These are phyloP conservation scores for Fonsecaea pedrosoi DNA, from an alignment of 2,329 filamentous ascomycete genomes.

Conservation along the genomic window DNA sequence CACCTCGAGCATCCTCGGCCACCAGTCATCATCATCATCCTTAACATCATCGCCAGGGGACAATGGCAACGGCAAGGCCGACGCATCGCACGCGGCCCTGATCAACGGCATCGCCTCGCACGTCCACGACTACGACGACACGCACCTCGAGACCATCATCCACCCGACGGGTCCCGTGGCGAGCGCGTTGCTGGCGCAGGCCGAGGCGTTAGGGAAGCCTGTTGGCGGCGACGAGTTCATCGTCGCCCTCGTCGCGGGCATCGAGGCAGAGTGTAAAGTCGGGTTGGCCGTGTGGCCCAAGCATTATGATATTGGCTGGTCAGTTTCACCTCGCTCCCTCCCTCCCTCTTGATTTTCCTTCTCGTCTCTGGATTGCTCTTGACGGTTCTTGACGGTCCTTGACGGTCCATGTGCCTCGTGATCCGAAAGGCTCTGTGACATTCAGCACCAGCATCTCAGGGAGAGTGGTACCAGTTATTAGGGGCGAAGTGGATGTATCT, in stretches of 20 bases:
- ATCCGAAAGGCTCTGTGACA: too few species aligned
- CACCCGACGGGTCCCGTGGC: slow-evolving; percentile 62
- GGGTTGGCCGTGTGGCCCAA: slow-evolving; percentile 60
- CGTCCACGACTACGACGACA: slow-evolving; percentile 65
- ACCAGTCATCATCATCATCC: slow-evolving; percentile 1
- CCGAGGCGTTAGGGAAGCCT: slow-evolving; percentile 49
- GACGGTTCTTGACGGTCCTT: too few species aligned
- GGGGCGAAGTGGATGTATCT: too few species aligned
- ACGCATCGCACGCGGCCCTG: slow-evolving; percentile 53
- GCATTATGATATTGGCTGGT: slow-evolving; percentile 63
- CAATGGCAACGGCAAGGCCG: slow-evolving; percentile 10
- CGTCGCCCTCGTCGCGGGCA: slow-evolving; percentile 59
- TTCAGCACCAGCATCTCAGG: too few species aligned
- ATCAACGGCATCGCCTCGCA: slow-evolving; percentile 64
- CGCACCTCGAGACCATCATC: slow-evolving; percentile 63
- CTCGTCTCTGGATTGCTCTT: too few species aligned
- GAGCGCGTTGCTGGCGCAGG: slow-evolving; percentile 57
- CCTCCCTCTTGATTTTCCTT: background rate
- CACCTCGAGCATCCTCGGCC: slow-evolving; percentile 49
- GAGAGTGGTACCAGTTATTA: too few species aligned
- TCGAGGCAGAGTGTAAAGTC: slow-evolving; percentile 61
- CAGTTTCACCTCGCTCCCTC: background rate
- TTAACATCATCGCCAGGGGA: background rate
- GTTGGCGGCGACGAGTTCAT: slow-evolving; percentile 57
- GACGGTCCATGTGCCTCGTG: too few species aligned